Base-by-base conservation (phyloP, 2,329 filamentous ascomycete species). In the Metarhizium rileyi region DNA sequence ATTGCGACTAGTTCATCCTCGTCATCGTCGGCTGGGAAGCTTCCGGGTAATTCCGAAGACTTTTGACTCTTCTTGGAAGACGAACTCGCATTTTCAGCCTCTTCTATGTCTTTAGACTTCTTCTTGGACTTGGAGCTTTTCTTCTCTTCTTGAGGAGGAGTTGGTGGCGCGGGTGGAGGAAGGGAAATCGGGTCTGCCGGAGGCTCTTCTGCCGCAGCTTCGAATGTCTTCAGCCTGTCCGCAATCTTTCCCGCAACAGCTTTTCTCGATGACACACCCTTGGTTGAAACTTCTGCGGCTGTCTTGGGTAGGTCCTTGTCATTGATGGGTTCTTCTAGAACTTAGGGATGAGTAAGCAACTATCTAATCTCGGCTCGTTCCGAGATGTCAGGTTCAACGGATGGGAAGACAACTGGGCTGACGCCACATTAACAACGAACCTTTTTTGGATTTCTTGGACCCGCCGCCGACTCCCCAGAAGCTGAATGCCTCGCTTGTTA, bases 201-300 rank as follows among this genome's bases (percentile, higher is more conserved):
- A n/a, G 66, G 23, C 5, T 47, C 62, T 54, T 73, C 66, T 47
- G 68, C 62, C 47, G 62, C 56, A 46, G 70, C 57, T 63, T 82
- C 76, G 58, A 81, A 81, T 27, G 74, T 72, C 63, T 73, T 78
- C 53, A 80, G 70, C 57, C 69, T 74, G 59, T 81, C 76, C 50
- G 77, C 72, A 60, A 81, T 74, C 61, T 75, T 80, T 53, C 71
- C 71, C 52, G 69, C 66, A 41, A 71, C 66, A 46, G 69, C 59
- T 63, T 76, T 80, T 56, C 74, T 77, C 47, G 67, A 66, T 60
- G 56, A 52, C 18, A 57, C 16, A 26, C 44, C 51, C 51, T 73
- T 76, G 65, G 70, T 69, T 50, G 69, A 66, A 54, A 59, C 53
- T 45, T 66, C 63, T 42, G 61, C 56, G 53, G 61, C 54, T 47